These are phyloP conservation scores for Cryptosporidium canis DNA, from an alignment of 169 alveolate genomes.

Conservation along the genomic window DNA sequence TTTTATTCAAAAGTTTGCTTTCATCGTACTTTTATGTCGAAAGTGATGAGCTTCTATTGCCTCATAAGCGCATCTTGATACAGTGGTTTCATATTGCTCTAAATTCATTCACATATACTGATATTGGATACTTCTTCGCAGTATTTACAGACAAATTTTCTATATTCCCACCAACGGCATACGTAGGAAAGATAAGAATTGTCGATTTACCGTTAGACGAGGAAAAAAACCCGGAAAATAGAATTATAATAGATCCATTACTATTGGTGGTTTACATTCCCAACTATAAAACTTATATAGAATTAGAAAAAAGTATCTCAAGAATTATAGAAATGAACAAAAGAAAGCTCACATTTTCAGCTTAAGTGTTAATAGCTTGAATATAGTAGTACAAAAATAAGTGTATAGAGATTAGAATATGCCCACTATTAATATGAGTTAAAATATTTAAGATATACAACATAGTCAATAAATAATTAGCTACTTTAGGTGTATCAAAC, in stretches of 20 bases:
- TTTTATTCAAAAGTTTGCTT: not conserved
- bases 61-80: not conserved
- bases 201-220: conserved; percentile 4
- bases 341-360: not conserved
- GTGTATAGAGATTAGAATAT: no score
- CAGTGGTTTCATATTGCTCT: conserved; percentile 20
- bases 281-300: conserved; percentile 8
- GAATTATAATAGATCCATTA: conserved; percentile 40
- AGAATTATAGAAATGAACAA: conserved; percentile 20
- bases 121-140: conserved; percentile 43
- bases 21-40: conserved; percentile 19
- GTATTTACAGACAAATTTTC: not conserved
- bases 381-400: not conserved
- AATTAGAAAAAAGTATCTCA: not conserved
- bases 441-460: no score
- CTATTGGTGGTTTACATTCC: conserved; percentile 21
- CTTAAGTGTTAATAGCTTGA: not conserved
- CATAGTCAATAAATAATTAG: not conserved
- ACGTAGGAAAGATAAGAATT: conserved; percentile 42
- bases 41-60: conserved; percentile 8
- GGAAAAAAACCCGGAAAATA: not conserved
- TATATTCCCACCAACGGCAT: conserved; percentile 47
- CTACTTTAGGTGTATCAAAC: not conserved
- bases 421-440: no score
- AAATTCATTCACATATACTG: not conserved